Evolutionary conservation across 1,284 basidiomycete species (phyloP).

Genomic region (Pterula multifida): DNA sequence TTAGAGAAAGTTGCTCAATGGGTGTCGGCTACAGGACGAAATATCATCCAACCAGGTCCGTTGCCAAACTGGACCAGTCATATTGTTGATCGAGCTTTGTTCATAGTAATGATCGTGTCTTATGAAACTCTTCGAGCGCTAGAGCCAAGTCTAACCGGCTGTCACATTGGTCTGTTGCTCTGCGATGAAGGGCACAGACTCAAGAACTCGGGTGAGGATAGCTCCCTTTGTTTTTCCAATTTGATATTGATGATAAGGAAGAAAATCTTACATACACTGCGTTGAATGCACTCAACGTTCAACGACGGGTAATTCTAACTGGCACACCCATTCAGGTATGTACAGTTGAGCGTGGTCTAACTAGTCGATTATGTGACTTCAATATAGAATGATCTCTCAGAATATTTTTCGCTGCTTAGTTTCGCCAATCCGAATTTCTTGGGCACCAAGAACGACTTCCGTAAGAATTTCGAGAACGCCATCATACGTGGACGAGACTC

Average conservation of each 20-base stretch:
- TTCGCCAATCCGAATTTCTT: conserved; percentile 97
- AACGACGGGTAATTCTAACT: conserved; percentile 91
- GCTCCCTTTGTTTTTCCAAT: not conserved
- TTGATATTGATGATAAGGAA: conserved; percentile 20
- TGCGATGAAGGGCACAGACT: conserved; percentile 96
- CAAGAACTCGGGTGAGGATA: conserved; percentile 80
- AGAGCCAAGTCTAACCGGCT: conserved; percentile 61
- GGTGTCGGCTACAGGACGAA: conserved; percentile 78
- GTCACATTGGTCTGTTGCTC: conserved; percentile 82
- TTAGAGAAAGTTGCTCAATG: conserved; percentile 74
- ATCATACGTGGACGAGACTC: conserved; percentile 94
- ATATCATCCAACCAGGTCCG: conserved; percentile 79
- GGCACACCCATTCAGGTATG: conserved; percentile 89
- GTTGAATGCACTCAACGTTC: conserved; percentile 77
- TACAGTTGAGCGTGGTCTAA: not conserved
- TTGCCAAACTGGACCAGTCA: not conserved
- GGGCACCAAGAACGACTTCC: conserved; percentile 85
- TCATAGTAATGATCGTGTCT: conserved; percentile 93
- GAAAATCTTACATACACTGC: conserved; percentile 87
- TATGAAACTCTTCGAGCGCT: conserved; percentile 93
- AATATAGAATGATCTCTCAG: conserved; percentile 83
- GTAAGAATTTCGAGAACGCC: conserved; percentile 91
- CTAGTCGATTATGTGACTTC: not conserved
- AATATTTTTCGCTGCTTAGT: conserved; percentile 93
- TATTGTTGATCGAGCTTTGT: conserved; percentile 3